Base-by-base conservation (phyloP, 352 stramenopile genomes). In the Globisporangium perplexum region DNA sequence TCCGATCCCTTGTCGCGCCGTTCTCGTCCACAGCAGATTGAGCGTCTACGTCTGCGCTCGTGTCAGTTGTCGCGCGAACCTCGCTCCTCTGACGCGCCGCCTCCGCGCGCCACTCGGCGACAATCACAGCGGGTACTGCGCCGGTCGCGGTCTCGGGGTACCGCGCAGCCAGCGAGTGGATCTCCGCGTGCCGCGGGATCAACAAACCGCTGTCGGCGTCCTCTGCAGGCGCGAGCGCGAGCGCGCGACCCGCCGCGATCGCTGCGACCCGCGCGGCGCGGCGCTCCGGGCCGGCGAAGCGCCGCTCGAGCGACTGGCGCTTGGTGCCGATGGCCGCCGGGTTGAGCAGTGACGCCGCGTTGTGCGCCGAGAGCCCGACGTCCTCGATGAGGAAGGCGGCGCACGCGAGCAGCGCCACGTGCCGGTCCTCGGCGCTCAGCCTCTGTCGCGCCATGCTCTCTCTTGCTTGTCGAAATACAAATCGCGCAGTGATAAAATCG, bases 261-360 rank as follows among this genome's bases (percentile, higher is more conserved):
- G 33, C 33, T 4, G 33, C 33, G 33, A 39, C 18, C 1, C 33
- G 33, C 33, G 33, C 33, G 33, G 11, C 33, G 33, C 33, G 33
- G 5, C 33, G 33, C 33, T 18, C 14, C 2, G 33, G 33, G 33
- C 33, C 33, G 33, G 33, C 33, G 33, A 39, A 44, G 39, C 39
- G 39, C 17, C n/a, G 39, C 39, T 44, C 39, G n/a, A 44, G 39
- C 39, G n/a, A 44, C 39, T 44, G 39, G 39, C 39, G 39, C 39
- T 44, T 44, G 39, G n/a, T 44, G 17, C 39, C n/a, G 39, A 44
- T 44, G 1, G 39, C 39, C 18, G 39, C n/a, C 39, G 39, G 39
- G 18, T 44, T 44, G 33, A 39, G 33, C 39, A 44, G 39, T 6
- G 39, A 44, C 39, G 39, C 39, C 18, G 39, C 39, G 39, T 44